Percentiles rank a stretch among this genome's conserved stretches.
These are phyloP conservation scores for Trichopus zeylanicus DNA, from an alignment of 116 monocot species.

Conservation along the genomic window DNA sequence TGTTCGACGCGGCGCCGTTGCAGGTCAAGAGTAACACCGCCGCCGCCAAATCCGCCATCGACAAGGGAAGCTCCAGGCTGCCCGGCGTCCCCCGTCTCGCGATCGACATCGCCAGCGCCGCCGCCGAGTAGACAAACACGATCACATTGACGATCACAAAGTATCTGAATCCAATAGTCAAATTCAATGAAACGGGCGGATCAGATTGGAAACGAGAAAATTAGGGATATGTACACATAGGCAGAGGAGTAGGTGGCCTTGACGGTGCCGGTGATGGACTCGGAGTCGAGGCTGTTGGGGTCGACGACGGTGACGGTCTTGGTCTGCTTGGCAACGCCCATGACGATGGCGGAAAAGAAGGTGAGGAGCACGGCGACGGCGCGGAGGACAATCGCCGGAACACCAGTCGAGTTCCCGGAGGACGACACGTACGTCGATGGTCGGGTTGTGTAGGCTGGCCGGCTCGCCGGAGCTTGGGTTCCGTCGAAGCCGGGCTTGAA, in stretches of 20 bases:
- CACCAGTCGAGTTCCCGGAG: neutral
- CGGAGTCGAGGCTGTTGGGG: neutral
- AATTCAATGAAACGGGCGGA: no score
- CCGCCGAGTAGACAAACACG: conserved; percentile 21
- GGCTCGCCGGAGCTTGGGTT: neutral
- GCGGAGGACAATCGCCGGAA: conserved; percentile 20
- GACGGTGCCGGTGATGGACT: neutral
- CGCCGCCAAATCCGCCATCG: conserved; percentile 19
- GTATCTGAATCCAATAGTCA: no score
- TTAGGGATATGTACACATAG: conserved; percentile 13
- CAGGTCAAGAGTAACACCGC: conserved; percentile 22
- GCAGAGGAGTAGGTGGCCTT: conserved; percentile 18
- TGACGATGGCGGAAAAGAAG: conserved; percentile 28
- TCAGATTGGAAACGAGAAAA: no score
- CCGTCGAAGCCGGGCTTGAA: neutral
- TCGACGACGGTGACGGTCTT: neutral
- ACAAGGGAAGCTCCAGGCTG: conserved; percentile 4
- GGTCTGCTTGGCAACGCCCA: conserved; percentile 27
- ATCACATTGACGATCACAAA: conserved; percentile 35
- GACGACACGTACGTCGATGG: neutral
- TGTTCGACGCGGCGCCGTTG: conserved; percentile 22
- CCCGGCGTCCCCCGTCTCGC: neutral
- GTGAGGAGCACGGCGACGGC: conserved; percentile 5
- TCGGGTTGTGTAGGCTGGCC: neutral
- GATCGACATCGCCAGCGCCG: conserved; percentile 16